Evolutionary conservation across 805 yeast species (phyloP).

Genomic region (Candida hispaniensis): DNA sequence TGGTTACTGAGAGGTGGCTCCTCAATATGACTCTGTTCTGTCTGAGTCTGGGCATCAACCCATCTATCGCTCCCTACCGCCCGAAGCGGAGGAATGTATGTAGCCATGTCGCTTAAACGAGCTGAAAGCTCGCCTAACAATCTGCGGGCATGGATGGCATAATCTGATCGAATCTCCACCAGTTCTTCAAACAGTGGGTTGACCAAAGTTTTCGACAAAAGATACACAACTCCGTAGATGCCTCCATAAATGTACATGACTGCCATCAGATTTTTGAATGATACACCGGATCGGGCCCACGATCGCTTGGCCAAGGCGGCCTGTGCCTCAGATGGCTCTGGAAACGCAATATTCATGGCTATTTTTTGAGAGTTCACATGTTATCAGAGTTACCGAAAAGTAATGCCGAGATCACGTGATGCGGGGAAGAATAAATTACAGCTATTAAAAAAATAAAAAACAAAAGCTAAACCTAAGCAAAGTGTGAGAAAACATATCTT

Average conservation of each 20-base stretch:
- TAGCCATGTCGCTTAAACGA: constrained; percentile 19
- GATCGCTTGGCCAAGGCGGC: constrained; percentile 17
- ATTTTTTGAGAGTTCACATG: too few species aligned
- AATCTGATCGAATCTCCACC: constrained; percentile 26
- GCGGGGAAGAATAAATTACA: too few species aligned
- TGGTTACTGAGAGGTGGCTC: constrained; percentile 1
- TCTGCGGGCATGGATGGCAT: constrained; percentile 24
- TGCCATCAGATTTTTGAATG: constrained; percentile 24
- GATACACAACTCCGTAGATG: constrained; percentile 23
- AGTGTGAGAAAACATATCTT: too few species aligned
- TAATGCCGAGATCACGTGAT: too few species aligned
- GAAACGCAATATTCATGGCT: constrained; percentile 23
- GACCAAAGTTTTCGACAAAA: constrained; percentile 27
- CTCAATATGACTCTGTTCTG: constrained; percentile 16
- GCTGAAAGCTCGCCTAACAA: constrained; percentile 23
- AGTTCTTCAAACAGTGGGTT: constrained; percentile 29
- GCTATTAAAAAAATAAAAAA: too few species aligned
- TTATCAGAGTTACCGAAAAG: too few species aligned
- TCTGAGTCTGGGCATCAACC: constrained; percentile 25
- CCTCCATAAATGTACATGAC: constrained; percentile 29
- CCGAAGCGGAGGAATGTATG: constrained; percentile 21
- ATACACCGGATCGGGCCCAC: constrained; percentile 18
- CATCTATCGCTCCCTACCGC: constrained; percentile 18
- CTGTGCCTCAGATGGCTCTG: constrained; percentile 22
- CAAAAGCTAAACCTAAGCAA: too few species aligned